phyloP scores from a whole-genome alignment of 192 early-diverging fungal species.

The Mortierella claussenii region DNA sequence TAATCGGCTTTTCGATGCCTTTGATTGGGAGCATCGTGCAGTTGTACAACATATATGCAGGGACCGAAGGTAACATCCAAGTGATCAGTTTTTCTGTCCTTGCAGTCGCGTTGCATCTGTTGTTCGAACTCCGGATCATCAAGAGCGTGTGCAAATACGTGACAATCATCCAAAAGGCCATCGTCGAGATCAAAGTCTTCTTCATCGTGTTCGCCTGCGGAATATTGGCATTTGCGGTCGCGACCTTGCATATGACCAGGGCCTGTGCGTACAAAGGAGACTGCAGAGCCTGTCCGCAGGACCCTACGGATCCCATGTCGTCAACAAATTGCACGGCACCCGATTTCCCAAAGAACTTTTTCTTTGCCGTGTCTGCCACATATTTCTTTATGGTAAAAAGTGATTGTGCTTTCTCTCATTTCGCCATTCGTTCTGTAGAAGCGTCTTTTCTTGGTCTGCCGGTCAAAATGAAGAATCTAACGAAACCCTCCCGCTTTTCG shows the following conservation, averaged over 20 bases:
- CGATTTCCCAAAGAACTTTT: neutral
- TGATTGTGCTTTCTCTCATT: neutral
- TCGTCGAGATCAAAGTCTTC: neutral
- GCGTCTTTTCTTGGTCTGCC: neutral
- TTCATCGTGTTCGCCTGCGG: neutral
- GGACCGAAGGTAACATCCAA: neutral
- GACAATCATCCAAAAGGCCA: slow-evolving; percentile 8
- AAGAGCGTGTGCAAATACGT: slow-evolving; percentile 6
- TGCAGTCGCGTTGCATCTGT: neutral
- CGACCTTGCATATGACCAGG: neutral
- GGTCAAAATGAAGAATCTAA: neutral
- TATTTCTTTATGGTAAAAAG: neutral
- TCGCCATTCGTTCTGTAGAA: neutral
- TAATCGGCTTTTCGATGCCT: neutral
- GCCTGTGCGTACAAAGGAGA: neutral
- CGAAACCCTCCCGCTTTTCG: neutral
- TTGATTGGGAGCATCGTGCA: neutral
- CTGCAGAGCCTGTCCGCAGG: too few relatives aligned
- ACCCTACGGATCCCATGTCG: too few relatives aligned
- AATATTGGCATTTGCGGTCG: neutral
- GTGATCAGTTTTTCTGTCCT: neutral
- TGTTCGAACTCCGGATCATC: slow-evolving; percentile 13
- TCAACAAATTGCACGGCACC: too few relatives aligned
- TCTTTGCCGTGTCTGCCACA: neutral
- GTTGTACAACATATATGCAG: neutral